phyloP scores from a whole-genome alignment of 306 rosid genomes.

The Cyclanthera cordifolia region DNA sequence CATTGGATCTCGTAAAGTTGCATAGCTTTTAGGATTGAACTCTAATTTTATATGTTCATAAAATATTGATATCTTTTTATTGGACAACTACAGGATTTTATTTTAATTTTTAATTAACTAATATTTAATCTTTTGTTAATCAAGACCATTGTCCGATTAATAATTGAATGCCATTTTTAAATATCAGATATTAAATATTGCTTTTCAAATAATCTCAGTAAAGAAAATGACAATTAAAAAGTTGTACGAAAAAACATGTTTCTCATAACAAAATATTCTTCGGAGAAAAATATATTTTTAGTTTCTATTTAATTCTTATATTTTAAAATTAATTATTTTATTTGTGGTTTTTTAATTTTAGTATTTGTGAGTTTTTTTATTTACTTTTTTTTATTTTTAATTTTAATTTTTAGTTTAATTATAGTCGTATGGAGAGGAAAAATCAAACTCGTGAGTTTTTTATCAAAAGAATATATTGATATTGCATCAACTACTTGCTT shows the following conservation, averaged over 20 bases:
- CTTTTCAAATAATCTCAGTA: neutral
- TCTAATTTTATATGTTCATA: neutral
- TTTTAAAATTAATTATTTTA: no score
- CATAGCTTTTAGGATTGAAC: neutral
- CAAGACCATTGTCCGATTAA: conserved; percentile 1
- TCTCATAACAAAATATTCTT: neutral
- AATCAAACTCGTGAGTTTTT: no score
- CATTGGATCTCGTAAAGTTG: neutral
- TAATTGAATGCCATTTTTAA: neutral
- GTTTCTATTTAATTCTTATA: no score
- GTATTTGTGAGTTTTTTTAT: no score
- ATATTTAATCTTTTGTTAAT: neutral
- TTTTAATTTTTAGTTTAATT: no score
- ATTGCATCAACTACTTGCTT: no score
- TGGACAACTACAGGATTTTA: neutral
- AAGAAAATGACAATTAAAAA: neutral
- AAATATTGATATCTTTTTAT: neutral
- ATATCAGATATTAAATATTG: neutral
- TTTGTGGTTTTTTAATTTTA: no score
- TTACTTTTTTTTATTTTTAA: no score
- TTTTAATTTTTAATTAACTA: neutral
- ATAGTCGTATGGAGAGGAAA: no score
- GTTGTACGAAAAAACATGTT: neutral
- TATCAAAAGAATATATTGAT: no score
- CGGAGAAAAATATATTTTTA: no score